A percentile compares a stretch with the other conserved stretches of the same genome.
Evolutionary conservation across 768 basidiomycete species (phyloP).

Genomic region (Kwoniella dejecticola): DNA sequence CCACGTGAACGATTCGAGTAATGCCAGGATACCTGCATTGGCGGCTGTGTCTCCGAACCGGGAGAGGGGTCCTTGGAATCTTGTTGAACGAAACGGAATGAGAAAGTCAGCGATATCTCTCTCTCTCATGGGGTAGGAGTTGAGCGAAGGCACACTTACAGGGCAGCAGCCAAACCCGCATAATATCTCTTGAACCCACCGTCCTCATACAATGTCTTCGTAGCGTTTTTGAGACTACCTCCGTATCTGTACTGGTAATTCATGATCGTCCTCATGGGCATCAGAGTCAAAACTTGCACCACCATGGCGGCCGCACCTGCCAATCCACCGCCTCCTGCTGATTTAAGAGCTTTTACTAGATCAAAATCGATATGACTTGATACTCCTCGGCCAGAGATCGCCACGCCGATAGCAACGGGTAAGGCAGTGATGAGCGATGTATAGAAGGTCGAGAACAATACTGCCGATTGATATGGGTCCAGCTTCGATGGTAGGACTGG

Average conservation of each 20-base stretch:
- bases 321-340: slow-evolving; percentile 83
- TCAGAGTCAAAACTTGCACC: slow-evolving; percentile 83
- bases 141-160: slow-evolving; percentile 64
- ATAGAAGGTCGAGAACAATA: slow-evolving; percentile 39
- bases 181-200: slow-evolving; percentile 85
- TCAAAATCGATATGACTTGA: slow-evolving; percentile 68
- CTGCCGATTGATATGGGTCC: slow-evolving; percentile 43
- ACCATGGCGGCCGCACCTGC: slow-evolving; percentile 92
- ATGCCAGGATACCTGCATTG: slow-evolving; percentile 85
- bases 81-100: slow-evolving; percentile 18
- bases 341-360: slow-evolving; percentile 70
- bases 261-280: slow-evolving; percentile 97
- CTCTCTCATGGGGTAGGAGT: no score
- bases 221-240: slow-evolving; percentile 69
- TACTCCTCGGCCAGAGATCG: slow-evolving; percentile 44
- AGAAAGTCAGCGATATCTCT: no score
- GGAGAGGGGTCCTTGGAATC: slow-evolving; percentile 57
- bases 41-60: slow-evolving; percentile 94
- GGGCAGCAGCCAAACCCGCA: slow-evolving; percentile 79
- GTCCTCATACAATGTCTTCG: slow-evolving; percentile 69
- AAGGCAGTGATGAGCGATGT: slow-evolving; percentile 41
- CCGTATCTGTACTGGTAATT: slow-evolving; percentile 91
- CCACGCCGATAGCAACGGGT: slow-evolving; percentile 39
- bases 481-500: slow-evolving; percentile 34
- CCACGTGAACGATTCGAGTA: slow-evolving; percentile 69